phyloP scores from a whole-genome alignment of 768 basidiomycete genomes.

The Tylopilus plumbeoviolaceoides region DNA sequence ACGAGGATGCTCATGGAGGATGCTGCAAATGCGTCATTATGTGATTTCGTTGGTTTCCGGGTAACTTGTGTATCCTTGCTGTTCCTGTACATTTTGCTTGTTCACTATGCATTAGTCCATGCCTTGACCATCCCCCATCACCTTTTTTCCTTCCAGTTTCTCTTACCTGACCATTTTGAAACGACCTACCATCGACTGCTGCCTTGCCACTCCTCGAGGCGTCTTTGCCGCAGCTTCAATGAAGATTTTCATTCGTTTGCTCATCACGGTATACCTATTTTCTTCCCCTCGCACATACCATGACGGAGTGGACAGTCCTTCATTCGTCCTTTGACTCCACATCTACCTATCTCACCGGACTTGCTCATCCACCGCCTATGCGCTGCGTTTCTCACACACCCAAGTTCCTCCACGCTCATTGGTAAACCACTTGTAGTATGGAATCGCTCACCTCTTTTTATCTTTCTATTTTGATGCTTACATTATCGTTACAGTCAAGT shows the following conservation, averaged over 20 bases:
- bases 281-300: slow-evolving; percentile 13
- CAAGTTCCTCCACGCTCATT: slow-evolving; percentile 21
- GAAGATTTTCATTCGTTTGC: slow-evolving; percentile 10
- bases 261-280: slow-evolving; percentile 23
- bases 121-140: slow-evolving; percentile 4
- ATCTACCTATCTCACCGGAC: slow-evolving; percentile 14
- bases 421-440: slow-evolving; percentile 25
- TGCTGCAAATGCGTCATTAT: slow-evolving; percentile 86
- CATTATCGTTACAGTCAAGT: slow-evolving; percentile 22
- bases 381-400: slow-evolving; percentile 1
- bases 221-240: slow-evolving; percentile 5
- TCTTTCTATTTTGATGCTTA: slow-evolving; percentile 14
- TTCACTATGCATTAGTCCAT: slow-evolving; percentile 16
- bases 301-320: slow-evolving; percentile 19
- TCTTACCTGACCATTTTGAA: slow-evolving; percentile 9
- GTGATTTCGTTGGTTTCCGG: slow-evolving; percentile 43
- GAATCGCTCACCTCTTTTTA: slow-evolving; percentile 11
- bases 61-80: slow-evolving; percentile 22
- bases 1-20: slow-evolving; percentile 47
- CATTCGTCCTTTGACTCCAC: slow-evolving; percentile 14
- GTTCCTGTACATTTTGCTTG: slow-evolving; percentile 21
- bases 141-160: background rate
- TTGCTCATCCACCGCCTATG: slow-evolving; percentile 10
- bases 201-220: slow-evolving; percentile 5
- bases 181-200: slow-evolving; percentile 12